Evolutionary conservation across 495 filamentous ascomycete genomes (phyloP).

Genomic region (Hypoxylon fuscum): DNA sequence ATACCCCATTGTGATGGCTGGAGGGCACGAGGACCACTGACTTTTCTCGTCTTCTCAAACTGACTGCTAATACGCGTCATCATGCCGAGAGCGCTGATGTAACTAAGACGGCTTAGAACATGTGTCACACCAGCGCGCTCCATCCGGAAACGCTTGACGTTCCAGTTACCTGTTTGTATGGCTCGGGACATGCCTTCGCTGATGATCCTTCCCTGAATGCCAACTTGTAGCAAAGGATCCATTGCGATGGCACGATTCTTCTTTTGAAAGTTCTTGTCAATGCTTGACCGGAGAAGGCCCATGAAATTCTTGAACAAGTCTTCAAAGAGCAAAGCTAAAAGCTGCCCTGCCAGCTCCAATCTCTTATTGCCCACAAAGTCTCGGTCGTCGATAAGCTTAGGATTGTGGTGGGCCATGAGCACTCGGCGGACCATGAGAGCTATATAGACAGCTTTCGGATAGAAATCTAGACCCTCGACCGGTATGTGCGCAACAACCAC

Average conservation of each 20-base stretch:
- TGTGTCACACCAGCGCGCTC: slow-evolving; percentile 96
- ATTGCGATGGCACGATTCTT: slow-evolving; percentile 84
- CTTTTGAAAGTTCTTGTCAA: slow-evolving; percentile 93
- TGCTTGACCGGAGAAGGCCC: slow-evolving; percentile 82
- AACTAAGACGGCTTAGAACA: slow-evolving; percentile 92
- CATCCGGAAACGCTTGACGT: slow-evolving; percentile 96
- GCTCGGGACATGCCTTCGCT: slow-evolving; percentile 91
- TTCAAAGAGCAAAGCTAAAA: slow-evolving; percentile 95
- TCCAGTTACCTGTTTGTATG: slow-evolving; percentile 98
- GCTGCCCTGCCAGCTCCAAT: slow-evolving; percentile 91
- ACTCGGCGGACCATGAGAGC: slow-evolving; percentile 96
- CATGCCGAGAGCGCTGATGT: slow-evolving; percentile 98
- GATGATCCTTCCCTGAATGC: slow-evolving; percentile 80
- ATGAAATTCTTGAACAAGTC: slow-evolving; percentile 97
- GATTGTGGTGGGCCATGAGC: slow-evolving; percentile 89
- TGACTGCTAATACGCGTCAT: slow-evolving; percentile 99
- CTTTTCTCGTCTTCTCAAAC: slow-evolving; percentile 97
- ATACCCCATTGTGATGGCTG: slow-evolving; percentile 98
- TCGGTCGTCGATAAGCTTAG: slow-evolving; percentile 88
- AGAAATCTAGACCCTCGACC: slow-evolving; percentile 88
- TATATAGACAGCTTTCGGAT: slow-evolving; percentile 93
- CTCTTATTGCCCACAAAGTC: slow-evolving; percentile 99
- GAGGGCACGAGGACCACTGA: slow-evolving; percentile 91
- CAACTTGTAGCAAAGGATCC: slow-evolving; percentile 81
- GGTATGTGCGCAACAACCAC: slow-evolving; percentile 93